Base-by-base conservation (phyloP, 116 monocot species). In the Posidonia oceanica region DNA sequence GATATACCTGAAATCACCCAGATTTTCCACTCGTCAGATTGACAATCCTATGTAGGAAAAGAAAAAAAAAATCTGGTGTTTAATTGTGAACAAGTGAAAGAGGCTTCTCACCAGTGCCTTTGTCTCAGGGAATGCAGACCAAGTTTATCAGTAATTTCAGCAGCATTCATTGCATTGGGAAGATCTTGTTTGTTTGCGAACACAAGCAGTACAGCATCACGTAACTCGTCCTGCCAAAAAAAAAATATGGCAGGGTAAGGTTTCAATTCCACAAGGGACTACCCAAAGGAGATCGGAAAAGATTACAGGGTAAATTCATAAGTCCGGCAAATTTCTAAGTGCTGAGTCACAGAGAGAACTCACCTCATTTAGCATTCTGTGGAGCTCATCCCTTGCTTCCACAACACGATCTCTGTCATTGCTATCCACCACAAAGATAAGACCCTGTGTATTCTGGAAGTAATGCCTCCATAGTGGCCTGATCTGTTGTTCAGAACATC, bases 101-200 rank as follows among this genome's bases (percentile, higher is more conserved):
- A 65, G 16, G 15, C 40, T 65, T 41, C 40, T 48, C 64, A 80
- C 80, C 80, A 80, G 75, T 80, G 80, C 4, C 75, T 70, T 71
- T 80, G 80, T 10, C 80, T 71, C 59, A 80, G 53, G 44, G 80
- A 80, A 66, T 80, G 80, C 54, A 75, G 67, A 60, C 80, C 80
- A 71, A 80, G 80, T 70, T 80, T 80, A 56, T 80, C 80, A 16
- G 80, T 80, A 55, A 80, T 80, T 70, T 80, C 80, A 60, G 80
- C 80, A 53, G 80, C 80, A 75, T 80, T 80, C 80, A 80, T 80
- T 39, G 80, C 80, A 72, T 80, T 80, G n/a, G 80, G 80, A 60
- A 80, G 80, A 68, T 80, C 80, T 71, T 80, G 75, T 59, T 80
- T 80, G 75, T 80, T 80, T 39, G 80, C 80, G 61, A 80, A 80